Base-by-base conservation (phyloP, 2,329 filamentous ascomycete genomes). In the Exophiala sideris region DNA sequence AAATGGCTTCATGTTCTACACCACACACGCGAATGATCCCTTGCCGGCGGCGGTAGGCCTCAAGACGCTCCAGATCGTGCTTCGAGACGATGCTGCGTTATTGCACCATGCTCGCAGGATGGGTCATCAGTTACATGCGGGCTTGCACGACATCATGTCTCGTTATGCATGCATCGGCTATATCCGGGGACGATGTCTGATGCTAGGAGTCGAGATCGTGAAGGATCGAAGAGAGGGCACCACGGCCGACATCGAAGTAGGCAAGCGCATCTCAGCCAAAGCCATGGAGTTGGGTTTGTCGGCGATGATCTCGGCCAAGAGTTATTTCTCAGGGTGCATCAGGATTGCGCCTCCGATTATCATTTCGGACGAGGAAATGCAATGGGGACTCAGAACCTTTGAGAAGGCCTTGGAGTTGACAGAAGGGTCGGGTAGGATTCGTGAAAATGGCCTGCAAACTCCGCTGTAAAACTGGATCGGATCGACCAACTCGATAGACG, bases 21-120 rank as follows among this genome's bases (percentile, higher is more conserved):
- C 81, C 0, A 85, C 82, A 0, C 82, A 85, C 58, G 66, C 82
- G 46, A 84, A 85, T 57, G 82, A 85, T 57, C 80, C 81, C 0
- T 67, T 85, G 0, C 76, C 81, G 0, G 80, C 80, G 0, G 79
- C 80, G 0, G 80, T 85, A 0, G 81, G 81, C 0, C 71, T 78
- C 54, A 83, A 83, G 61, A 81, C 83, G 1, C 71, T 85, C 1
- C 80, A 85, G 52, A 79, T 84, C 10, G 78, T 85, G 0, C 71
- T 78, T n/a, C 71, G 80, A 1, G 81, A 84, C 55, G n/a, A 40
- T 38, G 35, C 12, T 12, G 67, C 73, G n/a, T 67, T 85, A 7
- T 75, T 79, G n/a, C 66, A 68, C 52, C 71, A 72, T 1, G 74
- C 80, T 8, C 64, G 68, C 7, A 62, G 66, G 29, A 68, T 74